Evolutionary conservation across 2,329 filamentous ascomycete species (phyloP).

Genomic region (Ophiostoma angusticollis): DNA sequence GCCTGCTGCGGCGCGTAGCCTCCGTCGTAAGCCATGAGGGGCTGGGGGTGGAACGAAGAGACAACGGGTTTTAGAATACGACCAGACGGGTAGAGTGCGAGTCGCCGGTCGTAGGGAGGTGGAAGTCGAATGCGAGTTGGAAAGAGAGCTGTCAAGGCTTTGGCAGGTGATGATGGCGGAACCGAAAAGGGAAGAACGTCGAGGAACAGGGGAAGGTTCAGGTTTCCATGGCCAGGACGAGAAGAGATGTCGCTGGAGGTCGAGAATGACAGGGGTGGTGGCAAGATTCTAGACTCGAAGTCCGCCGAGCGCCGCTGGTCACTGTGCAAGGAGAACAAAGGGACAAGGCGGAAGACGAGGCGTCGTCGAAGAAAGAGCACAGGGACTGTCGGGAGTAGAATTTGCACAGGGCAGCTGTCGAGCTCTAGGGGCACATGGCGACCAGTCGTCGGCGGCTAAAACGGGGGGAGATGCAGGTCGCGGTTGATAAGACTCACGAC

Average conservation of each 20-base stretch:
- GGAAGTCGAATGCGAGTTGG: conserved; percentile 5
- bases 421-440: conserved; percentile 10
- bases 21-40: conserved; percentile 38
- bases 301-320: no score
- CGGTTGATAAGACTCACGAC: no score
- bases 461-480: background rate
- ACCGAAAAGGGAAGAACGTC: no score
- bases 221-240: conserved; percentile 1
- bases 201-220: no score
- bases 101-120: background rate
- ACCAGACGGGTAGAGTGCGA: background rate
- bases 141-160: background rate
- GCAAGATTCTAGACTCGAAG: no score
- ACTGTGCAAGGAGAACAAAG: background rate
- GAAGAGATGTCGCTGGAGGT: background rate
- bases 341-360: background rate
- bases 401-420: conserved; percentile 1
- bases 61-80: background rate
- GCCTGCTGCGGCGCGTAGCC: conserved; percentile 27
- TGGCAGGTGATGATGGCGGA: no score
- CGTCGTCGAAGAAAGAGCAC: background rate
- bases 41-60: background rate
- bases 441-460: conserved; percentile 11
- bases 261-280: background rate
- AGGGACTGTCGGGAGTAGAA: no score